Percentiles rank a stretch among this genome's conserved stretches.
These are phyloP conservation scores for Ceriops zippeliana DNA, from an alignment of 345 rosid genomes.

Conservation along the genomic window DNA sequence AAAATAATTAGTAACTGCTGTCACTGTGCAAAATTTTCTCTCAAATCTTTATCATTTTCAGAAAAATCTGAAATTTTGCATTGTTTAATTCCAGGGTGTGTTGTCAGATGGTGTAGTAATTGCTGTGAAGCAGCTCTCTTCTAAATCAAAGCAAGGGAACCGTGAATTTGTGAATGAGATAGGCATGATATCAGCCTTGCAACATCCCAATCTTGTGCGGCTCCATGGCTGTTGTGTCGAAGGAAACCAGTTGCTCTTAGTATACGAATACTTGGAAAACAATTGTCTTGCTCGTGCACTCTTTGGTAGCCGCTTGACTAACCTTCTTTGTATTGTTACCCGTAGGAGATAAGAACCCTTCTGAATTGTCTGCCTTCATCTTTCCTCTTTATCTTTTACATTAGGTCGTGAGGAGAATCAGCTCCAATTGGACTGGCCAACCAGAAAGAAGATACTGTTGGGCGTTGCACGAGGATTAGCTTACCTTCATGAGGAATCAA, in stretches of 20 bases:
- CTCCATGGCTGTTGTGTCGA: slow-evolving; percentile 15
- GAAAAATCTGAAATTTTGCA: slow-evolving; percentile 4
- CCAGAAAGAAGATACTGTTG: slow-evolving; percentile 12
- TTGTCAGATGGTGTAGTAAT: slow-evolving; percentile 13
- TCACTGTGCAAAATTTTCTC: too few species aligned
- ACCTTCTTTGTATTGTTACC: not conserved
- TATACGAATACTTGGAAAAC: slow-evolving; percentile 16
- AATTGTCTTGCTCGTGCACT: slow-evolving; percentile 16
- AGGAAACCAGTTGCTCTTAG: slow-evolving; percentile 13
- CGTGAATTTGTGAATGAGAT: slow-evolving; percentile 18
- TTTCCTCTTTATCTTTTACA: not conserved
- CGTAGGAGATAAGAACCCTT: not conserved
- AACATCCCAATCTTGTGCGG: slow-evolving; percentile 16
- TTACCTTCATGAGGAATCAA: slow-evolving; percentile 18
- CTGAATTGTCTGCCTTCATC: not conserved
- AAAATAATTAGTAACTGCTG: too few species aligned
- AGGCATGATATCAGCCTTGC: slow-evolving; percentile 18
- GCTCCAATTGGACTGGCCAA: slow-evolving; percentile 14
- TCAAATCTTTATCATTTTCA: not conserved
- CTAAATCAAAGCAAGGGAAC: slow-evolving; percentile 19
- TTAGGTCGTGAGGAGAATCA: slow-evolving; percentile 7
- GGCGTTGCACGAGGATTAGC: slow-evolving; percentile 17
- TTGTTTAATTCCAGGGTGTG: slow-evolving; percentile 19
- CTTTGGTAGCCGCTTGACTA: not conserved
- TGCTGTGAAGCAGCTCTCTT: slow-evolving; percentile 8